Conservation (phyloP, 176 grass and related monocot species). For the Phoenix roebelenii region DNA sequence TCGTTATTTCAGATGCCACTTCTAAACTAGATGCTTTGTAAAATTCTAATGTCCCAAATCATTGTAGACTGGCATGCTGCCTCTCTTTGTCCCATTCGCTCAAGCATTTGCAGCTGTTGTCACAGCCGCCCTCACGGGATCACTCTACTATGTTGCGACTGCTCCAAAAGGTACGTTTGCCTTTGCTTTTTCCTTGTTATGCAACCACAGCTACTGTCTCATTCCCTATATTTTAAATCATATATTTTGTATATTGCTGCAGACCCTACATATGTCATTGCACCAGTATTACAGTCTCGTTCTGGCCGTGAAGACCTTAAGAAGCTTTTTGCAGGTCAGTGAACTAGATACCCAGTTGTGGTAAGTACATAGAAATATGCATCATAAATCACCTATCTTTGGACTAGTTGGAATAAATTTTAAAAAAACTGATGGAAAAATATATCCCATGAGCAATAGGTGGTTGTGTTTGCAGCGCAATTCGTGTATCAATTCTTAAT, state of each 20-base stretch:
- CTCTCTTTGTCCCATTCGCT: constrained; percentile 81
- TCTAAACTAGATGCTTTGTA: too few species aligned
- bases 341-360: too few species aligned
- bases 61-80: constrained; percentile 68
- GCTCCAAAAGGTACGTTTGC: constrained; percentile 55
- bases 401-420: too few species aligned
- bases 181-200: background rate
- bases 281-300: constrained; percentile 49
- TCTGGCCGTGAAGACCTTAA: constrained; percentile 60
- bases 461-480: too few species aligned
- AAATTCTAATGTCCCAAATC: background rate
- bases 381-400: too few species aligned
- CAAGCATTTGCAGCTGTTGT: constrained; percentile 91
- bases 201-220: too few species aligned
- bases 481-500: too few species aligned
- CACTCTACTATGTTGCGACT: constrained; percentile 77
- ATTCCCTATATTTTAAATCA: background rate
- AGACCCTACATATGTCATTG: constrained; percentile 93
- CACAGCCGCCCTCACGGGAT: constrained; percentile 84
- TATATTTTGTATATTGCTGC: constrained; percentile 9
- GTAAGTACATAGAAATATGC: too few species aligned
- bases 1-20: too few species aligned
- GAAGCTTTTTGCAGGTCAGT: constrained; percentile 72
- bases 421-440: too few species aligned
- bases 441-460: too few species aligned